Evolutionary conservation across 2,329 filamentous ascomycete genomes (phyloP), one percentile per base, ranked within the genome.

Genomic region (Calonectria naviculata): DNA sequence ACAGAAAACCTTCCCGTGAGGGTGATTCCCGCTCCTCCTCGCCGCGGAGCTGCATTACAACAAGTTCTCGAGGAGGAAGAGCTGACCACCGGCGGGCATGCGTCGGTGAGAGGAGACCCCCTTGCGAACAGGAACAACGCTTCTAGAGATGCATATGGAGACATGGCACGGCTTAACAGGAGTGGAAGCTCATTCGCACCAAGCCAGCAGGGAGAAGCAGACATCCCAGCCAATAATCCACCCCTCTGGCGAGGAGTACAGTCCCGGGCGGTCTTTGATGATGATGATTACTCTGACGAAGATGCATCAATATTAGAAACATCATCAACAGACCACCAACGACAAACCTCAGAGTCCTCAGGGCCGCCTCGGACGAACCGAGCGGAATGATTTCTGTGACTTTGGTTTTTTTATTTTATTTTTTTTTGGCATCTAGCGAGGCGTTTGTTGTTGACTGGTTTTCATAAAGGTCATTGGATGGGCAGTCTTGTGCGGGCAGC

Each of bases 11-110:
- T 92, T 21, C 89, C 90, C 1, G 86, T 90, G 1, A 90, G 85
- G 21, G 87, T 91, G 9, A 91, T 93, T 17, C 90, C 91, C 3
- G 90, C 91, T 1, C 91, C 91, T 21, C 86, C 87, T 41, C 86
- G 91, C n/a, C 84, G 86, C 68, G 89, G 90, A 6, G 86, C 87
- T 0, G 88, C 89, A 56, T 79, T 92, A 5, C 87, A 87, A n/a
- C 85, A 88, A 65, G 84, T 91, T 9, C 80, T 90, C 2, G 88
- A 90, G 70, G 89, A 91, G 71, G 88, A 90, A 68, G 85, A 81
- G 36, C 61, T 76, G 10, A 73, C 71, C 65, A 72, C 74, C 15
- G 26, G 73, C 7, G 68, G 72, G n/a, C 68, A 65, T n/a, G 74
- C 73, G 36, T 38, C 60, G 29, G 60, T 28, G 17, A 65, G 69